These are phyloP conservation scores for Phragmites australis DNA, from an alignment of 176 grass and related monocot species.

Conservation along the genomic window DNA sequence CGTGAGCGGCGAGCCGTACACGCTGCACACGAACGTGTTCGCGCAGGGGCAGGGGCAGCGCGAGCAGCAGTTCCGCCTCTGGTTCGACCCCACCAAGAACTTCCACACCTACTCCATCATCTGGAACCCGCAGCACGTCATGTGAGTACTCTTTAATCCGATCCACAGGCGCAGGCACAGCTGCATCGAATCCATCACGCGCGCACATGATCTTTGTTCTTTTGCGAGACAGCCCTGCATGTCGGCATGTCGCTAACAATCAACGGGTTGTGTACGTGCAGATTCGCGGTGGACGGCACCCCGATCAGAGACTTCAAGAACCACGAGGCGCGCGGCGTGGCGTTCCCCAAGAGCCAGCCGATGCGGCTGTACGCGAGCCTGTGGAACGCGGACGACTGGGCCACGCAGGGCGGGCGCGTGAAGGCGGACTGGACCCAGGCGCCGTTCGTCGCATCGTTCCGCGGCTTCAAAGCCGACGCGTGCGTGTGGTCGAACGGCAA, in stretches of 20 bases:
- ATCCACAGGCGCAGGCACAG: too few species aligned
- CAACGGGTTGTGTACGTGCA: background rate
- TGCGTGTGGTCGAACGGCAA: conserved; percentile 36
- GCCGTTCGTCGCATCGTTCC: conserved; percentile 67
- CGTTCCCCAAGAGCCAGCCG: conserved; percentile 69
- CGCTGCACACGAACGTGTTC: conserved; percentile 84
- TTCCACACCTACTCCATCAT: conserved; percentile 89
- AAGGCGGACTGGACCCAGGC: conserved; percentile 75
- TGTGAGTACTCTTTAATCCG: conserved; percentile 16
- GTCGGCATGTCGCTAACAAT: background rate
- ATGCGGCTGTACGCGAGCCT: conserved; percentile 74
- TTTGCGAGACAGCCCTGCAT: background rate
- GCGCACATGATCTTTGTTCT: background rate
- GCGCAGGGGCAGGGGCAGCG: conserved; percentile 53
- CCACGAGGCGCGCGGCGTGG: conserved; percentile 54
- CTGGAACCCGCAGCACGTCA: conserved; percentile 77
- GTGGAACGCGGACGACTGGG: conserved; percentile 83
- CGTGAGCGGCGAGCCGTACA: conserved; percentile 65
- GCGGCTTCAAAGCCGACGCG: conserved; percentile 46
- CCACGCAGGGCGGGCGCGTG: conserved; percentile 65
- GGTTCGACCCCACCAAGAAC: conserved; percentile 69
- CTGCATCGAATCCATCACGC: background rate
- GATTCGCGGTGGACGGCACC: conserved; percentile 63
- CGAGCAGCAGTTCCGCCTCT: conserved; percentile 82
- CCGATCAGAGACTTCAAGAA: conserved; percentile 81